These are phyloP conservation scores for Alternaria burnsii DNA, from an alignment of 2,329 filamentous ascomycete species.

Conservation along the genomic window DNA sequence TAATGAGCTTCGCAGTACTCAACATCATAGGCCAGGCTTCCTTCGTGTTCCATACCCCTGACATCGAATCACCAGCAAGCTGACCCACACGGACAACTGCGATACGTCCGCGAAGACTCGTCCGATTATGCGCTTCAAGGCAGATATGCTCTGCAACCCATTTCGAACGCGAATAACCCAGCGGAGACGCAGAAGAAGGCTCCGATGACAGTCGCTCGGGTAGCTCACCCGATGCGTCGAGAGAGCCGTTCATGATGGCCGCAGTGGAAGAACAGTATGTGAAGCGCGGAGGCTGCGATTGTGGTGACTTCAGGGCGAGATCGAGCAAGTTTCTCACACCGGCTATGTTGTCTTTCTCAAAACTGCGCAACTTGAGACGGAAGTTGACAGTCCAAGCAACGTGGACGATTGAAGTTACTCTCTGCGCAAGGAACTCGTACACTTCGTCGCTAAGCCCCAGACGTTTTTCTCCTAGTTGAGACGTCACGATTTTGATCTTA, in stretches of 20 bases:
- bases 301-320: conserved; percentile 51
- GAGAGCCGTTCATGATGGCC: conserved; percentile 48
- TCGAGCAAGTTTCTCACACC: conserved; percentile 61
- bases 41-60: conserved; percentile 43
- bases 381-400: conserved; percentile 74
- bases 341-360: conserved; percentile 62
- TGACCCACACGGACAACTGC: conserved; percentile 51
- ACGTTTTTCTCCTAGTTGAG: conserved; percentile 56
- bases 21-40: conserved; percentile 50
- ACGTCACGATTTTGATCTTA: conserved; percentile 60
- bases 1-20: conserved; percentile 41
- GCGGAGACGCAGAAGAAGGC: conserved; percentile 55
- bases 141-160: conserved; percentile 68
- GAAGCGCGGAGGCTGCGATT: conserved; percentile 48
- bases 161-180: conserved; percentile 64
- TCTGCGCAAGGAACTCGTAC: conserved; percentile 54
- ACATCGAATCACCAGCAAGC: conserved; percentile 49
- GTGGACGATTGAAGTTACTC: conserved; percentile 65
- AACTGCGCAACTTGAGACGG: conserved; percentile 63
- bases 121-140: conserved; percentile 46
- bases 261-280: conserved; percentile 64
- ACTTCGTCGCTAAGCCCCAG: conserved; percentile 59
- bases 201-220: conserved; percentile 54
- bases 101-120: conserved; percentile 39
- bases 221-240: conserved; percentile 35